Conservation (phyloP, 2,329 filamentous ascomycete species). For the Aspergillus ustus region DNA sequence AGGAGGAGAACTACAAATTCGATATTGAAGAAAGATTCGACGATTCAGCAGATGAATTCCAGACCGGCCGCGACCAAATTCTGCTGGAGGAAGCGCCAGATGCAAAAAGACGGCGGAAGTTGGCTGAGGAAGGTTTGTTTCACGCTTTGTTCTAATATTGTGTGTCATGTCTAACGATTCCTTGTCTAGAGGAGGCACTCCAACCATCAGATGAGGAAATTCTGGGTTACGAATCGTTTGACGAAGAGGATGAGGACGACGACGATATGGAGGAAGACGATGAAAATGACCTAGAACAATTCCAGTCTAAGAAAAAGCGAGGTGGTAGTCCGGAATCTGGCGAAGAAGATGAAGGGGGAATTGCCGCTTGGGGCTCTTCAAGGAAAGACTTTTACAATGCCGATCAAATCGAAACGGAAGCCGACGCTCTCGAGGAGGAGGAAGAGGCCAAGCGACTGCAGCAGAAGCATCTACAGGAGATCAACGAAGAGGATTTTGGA, state of each 20-base stretch:
- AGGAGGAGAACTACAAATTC: constrained; percentile 39
- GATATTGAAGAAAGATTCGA: constrained; percentile 73
- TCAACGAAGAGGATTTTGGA: constrained; percentile 90
- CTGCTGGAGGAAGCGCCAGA: constrained; percentile 80
- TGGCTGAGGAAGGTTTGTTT: constrained; percentile 66
- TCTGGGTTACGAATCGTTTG: constrained; percentile 55
- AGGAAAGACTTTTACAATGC: constrained; percentile 93
- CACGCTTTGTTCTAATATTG: background rate
- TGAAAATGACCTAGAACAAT: constrained; percentile 33
- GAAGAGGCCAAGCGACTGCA: constrained; percentile 85
- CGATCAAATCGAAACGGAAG: constrained; percentile 72
- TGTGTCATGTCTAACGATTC: constrained; percentile 22
- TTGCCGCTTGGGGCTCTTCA: constrained; percentile 83
- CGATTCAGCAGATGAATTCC: constrained; percentile 93
- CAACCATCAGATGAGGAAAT: constrained; percentile 68
- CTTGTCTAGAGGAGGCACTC: constrained; percentile 57
- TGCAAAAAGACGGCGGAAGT: constrained; percentile 75
- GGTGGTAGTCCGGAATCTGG: constrained; percentile 29
- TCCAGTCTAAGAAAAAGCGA: constrained; percentile 26
- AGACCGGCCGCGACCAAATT: constrained; percentile 83
- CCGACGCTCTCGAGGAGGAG: constrained; percentile 87
- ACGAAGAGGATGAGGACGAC: constrained; percentile 43
- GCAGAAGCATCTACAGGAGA: constrained; percentile 84
- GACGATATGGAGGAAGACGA: constrained; percentile 51
- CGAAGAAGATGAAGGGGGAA: constrained; percentile 47